A percentile compares a stretch with the other conserved stretches of the same genome.
These are phyloP conservation scores for Trichosanthes cucumerina DNA, from an alignment of 306 rosid species.

Conservation along the genomic window DNA sequence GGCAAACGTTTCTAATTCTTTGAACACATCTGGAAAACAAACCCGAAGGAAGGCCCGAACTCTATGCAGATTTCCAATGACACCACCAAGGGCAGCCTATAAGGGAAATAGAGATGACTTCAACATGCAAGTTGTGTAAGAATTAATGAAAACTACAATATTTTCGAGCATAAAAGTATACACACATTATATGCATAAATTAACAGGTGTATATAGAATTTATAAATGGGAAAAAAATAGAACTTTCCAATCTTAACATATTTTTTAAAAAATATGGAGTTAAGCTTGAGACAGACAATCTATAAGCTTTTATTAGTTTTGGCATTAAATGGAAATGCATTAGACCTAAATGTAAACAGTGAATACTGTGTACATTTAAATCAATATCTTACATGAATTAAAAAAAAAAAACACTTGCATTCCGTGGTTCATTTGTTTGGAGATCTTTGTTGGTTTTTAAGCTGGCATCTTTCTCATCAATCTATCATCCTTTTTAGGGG, in stretches of 20 bases:
- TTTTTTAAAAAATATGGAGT: neutral
- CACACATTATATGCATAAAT: neutral
- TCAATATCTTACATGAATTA: neutral
- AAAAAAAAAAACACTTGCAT: neutral
- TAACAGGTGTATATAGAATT: neutral
- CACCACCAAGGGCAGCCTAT: conserved; percentile 97
- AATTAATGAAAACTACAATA: neutral
- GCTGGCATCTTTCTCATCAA: neutral
- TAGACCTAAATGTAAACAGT: neutral
- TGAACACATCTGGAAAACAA: conserved; percentile 25
- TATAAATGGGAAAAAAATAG: neutral
- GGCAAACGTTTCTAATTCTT: conserved; percentile 12
- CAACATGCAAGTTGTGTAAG: neutral
- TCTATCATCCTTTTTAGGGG: no score
- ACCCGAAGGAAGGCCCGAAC: conserved; percentile 98
- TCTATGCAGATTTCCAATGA: conserved; percentile 89
- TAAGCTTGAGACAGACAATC: neutral
- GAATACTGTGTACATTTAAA: neutral
- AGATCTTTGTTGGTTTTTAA: neutral
- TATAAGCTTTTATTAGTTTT: neutral
- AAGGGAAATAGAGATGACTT: conserved; percentile 25
- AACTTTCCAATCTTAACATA: neutral
- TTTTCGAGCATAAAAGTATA: conserved; percentile 2
- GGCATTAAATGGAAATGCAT: neutral
- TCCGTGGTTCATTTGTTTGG: neutral